Evolutionary conservation across 805 yeast species (phyloP).

Genomic region (Lipomyces kockii): DNA sequence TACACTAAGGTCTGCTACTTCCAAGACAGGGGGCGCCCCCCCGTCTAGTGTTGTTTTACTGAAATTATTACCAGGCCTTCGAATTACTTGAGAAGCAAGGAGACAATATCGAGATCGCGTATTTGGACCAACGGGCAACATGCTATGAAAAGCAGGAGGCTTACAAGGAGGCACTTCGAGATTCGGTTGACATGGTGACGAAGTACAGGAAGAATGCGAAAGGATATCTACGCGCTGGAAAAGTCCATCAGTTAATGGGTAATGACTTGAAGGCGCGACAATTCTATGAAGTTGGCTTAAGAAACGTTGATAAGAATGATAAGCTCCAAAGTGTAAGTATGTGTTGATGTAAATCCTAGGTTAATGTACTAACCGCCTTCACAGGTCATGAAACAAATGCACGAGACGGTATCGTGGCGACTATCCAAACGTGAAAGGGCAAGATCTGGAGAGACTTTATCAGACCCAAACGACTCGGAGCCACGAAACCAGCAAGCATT

Average conservation of each 20-base stretch:
- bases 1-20: conserved; percentile 17
- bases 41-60: background rate
- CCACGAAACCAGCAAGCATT: too few species aligned
- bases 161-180: conserved; percentile 14
- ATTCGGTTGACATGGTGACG: conserved; percentile 13
- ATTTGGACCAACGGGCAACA: conserved; percentile 20
- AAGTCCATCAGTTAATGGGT: conserved; percentile 11
- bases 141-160: conserved; percentile 19
- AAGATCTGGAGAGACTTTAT: background rate
- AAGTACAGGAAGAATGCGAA: conserved; percentile 9
- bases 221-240: conserved; percentile 29
- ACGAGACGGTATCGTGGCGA: background rate
- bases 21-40: background rate
- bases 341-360: background rate
- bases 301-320: conserved; percentile 6
- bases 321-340: background rate
- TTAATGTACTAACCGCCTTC: background rate
- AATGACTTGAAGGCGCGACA: conserved; percentile 8
- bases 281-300: conserved; percentile 14
- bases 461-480: background rate
- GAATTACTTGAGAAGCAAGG: background rate
- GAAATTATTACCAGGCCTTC: conserved; percentile 12
- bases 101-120: background rate
- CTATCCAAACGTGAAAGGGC: background rate
- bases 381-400: conserved; percentile 1